Base-by-base conservation (phyloP, 805 yeast species). In the Candida loeiensis region DNA sequence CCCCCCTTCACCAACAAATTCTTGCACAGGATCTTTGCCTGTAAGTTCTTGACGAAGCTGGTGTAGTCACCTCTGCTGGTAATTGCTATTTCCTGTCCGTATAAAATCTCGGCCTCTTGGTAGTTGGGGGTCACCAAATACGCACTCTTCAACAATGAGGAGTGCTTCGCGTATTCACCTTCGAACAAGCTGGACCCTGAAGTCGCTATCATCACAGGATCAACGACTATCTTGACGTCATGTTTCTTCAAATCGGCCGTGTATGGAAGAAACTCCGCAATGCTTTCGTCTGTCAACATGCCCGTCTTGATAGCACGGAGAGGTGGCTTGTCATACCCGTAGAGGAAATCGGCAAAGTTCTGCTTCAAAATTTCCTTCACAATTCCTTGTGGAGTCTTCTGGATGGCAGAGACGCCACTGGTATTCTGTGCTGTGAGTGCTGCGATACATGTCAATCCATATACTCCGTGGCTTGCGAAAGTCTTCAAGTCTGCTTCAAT, bases 401-500 rank as follows among this genome's bases (percentile, higher is more conserved):
- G 44, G 18, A 82, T 56, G 35, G 39, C 76, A 75, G 19, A 75
- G 62, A 69, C 69, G 9, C 61, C 58, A 26, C 41, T 53, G 4
- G 85, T 82, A 52, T 88, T 85, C 53, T 88, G 95, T 5, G 89
- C 84, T 0, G 95, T 87, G 43, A 88, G 60, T 2, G 89, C 90
- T 6, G 89, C 76, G 33, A 85, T 79, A 51, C 89, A 82, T 0
- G 90, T 83, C 58, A 82, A 61, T 0, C 85, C 95, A 53, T 80
- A 85, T 37, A 87, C 87, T 12, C 77, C 76, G 51, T 83, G 85
- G 1, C 85, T 84, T 3, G 84, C 70, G 40, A 87, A 74, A 0
- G 95, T 80, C 61, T 88, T 88, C 27, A 87, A 56, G 56, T 87
- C 96, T 1, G 95, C 95, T 58, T 87, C 95, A 36, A 87, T 80